Evolutionary conservation across 1,284 basidiomycete genomes (phyloP).

Genomic region (Ustilago trichophora): DNA sequence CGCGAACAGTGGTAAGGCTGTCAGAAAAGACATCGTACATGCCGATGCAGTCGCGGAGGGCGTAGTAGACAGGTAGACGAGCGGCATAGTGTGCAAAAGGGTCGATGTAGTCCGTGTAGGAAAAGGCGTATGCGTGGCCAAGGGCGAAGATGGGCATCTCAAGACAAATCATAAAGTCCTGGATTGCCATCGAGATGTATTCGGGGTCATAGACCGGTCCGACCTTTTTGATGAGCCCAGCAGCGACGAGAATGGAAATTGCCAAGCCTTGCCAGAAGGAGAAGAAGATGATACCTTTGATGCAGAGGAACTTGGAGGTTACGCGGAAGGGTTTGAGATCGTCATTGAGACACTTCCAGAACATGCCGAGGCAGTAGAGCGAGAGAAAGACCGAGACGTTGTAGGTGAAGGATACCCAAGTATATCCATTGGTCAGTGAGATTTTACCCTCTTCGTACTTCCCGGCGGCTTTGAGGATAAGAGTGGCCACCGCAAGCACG

Average conservation of each 20-base stretch:
- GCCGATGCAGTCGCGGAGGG: constrained; percentile 79
- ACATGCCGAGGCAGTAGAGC: constrained; percentile 63
- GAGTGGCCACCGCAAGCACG: constrained; percentile 81
- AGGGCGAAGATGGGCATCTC: constrained; percentile 99
- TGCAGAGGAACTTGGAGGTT: constrained; percentile 79
- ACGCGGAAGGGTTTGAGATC: constrained; percentile 63
- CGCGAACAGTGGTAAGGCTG: constrained; percentile 80
- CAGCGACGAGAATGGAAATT: constrained; percentile 87
- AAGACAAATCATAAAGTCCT: constrained; percentile 75
- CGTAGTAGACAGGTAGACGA: constrained; percentile 69
- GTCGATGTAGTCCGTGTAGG: constrained; percentile 60
- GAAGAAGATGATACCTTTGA: constrained; percentile 93
- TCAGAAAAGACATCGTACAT: constrained; percentile 88
- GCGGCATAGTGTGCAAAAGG: constrained; percentile 50
- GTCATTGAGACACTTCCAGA: constrained; percentile 60
- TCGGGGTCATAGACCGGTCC: constrained; percentile 85
- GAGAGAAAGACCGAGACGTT: constrained; percentile 70
- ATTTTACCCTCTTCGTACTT: constrained; percentile 87
- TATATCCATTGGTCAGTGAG: constrained; percentile 83
- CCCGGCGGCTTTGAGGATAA: constrained; percentile 84
- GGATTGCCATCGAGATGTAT: constrained; percentile 60
- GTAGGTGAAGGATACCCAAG: constrained; percentile 75
- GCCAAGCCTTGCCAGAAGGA: constrained; percentile 92
- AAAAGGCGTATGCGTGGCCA: constrained; percentile 87
- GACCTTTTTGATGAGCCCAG: constrained; percentile 76